These are phyloP conservation scores for Candida michaelii DNA, from an alignment of 805 yeast genomes.

Conservation along the genomic window DNA sequence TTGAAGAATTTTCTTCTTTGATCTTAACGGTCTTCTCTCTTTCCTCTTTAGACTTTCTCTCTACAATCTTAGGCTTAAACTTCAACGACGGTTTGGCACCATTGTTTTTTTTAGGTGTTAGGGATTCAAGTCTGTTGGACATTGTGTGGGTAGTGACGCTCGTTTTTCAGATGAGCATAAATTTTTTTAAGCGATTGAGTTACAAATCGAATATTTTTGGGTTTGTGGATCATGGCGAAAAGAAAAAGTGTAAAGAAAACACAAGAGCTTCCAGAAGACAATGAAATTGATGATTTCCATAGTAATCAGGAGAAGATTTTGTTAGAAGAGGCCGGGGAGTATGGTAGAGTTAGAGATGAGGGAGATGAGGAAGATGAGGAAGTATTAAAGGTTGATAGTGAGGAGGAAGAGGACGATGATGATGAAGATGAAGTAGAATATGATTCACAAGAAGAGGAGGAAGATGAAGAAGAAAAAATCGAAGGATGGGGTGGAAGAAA, in stretches of 20 bases:
- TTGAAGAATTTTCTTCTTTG: conserved; percentile 31
- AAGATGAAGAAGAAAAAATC: conserved; percentile 26
- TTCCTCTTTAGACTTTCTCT: conserved; percentile 80
- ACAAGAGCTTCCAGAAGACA: conserved; percentile 41
- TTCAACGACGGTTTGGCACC: conserved; percentile 55
- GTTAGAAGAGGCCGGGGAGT: conserved; percentile 55
- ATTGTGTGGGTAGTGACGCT: conserved; percentile 16
- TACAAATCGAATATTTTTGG: background rate
- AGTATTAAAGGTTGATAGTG: conserved; percentile 36
- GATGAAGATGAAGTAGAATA: conserved; percentile 44
- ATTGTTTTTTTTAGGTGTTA: conserved; percentile 33
- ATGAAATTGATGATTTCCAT: conserved; percentile 71
- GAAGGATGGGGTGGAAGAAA: conserved; percentile 47
- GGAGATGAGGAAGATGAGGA: conserved; percentile 44
- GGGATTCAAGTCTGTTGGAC: conserved; percentile 44
- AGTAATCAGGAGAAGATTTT: conserved; percentile 57
- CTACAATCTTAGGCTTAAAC: conserved; percentile 86
- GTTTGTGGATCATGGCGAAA: conserved; percentile 20
- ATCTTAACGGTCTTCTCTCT: conserved; percentile 62
- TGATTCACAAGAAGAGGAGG: conserved; percentile 25
- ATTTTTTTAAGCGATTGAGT: background rate
- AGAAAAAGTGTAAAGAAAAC: conserved; percentile 12
- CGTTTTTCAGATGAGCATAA: conserved; percentile 10
- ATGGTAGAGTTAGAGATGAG: conserved; percentile 20
- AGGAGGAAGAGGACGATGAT: conserved; percentile 25